A percentile compares a stretch with the other conserved stretches of the same genome.
Conservation (phyloP, 148 eudicot species). For the Rhododendron simsii region DNA sequence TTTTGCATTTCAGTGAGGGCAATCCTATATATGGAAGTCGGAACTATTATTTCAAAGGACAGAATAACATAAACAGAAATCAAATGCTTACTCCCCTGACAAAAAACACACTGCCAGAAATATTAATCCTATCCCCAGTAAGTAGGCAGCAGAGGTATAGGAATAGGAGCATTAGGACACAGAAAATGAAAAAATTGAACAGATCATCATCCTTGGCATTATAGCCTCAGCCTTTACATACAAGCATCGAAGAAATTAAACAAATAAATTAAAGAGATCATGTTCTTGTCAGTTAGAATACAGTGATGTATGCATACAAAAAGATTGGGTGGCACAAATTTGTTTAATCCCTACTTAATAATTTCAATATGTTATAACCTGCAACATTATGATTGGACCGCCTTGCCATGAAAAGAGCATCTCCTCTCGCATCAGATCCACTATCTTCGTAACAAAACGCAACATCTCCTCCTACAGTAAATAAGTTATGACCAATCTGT, state of each 20-base stretch:
- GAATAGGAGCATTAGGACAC: neutral
- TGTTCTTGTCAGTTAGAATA: neutral
- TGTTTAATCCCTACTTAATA: neutral
- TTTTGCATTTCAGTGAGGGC: neutral
- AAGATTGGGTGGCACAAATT: neutral
- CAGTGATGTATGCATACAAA: neutral
- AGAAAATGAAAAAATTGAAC: neutral
- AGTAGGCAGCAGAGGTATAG: neutral
- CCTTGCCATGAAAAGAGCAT: constrained; percentile 97
- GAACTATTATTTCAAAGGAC: neutral
- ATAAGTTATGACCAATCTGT: neutral
- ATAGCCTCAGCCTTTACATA: neutral
- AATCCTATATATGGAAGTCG: neutral
- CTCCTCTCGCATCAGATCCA: constrained; percentile 77
- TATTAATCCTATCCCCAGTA: neutral
- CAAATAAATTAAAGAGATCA: neutral
- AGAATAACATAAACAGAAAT: neutral
- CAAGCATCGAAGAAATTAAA: neutral
- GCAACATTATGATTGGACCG: constrained; percentile 91
- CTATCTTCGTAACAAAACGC: constrained; percentile 81
- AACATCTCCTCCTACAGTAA: constrained; percentile 85
- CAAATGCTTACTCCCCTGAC: neutral
- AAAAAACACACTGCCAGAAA: neutral
- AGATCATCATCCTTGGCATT: neutral
- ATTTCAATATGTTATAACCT: constrained; percentile 41